These are phyloP conservation scores for Phyllosticta capitalensis DNA, from an alignment of 2,329 filamentous ascomycete genomes.

Conservation along the genomic window DNA sequence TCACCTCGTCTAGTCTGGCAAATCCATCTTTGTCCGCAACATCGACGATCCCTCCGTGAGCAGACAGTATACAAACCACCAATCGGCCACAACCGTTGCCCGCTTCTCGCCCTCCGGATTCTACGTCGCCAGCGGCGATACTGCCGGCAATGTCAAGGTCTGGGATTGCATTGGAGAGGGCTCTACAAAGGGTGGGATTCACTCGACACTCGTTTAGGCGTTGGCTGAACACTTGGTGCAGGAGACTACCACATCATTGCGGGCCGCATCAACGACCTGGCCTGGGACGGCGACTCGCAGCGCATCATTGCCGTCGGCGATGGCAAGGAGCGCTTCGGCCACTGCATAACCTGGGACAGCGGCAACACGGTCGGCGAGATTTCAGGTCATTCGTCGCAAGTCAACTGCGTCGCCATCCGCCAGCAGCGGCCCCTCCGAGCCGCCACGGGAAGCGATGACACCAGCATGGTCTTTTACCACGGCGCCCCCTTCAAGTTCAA, in stretches of 20 bases:
- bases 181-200: constrained; percentile 64
- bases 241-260: constrained; percentile 91
- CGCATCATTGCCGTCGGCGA: constrained; percentile 93
- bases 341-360: constrained; percentile 86
- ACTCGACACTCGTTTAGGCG: too few relatives aligned
- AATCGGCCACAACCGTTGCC: constrained; percentile 78
- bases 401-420: constrained; percentile 86
- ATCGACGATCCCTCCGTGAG: constrained; percentile 80
- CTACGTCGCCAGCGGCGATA: constrained; percentile 89
- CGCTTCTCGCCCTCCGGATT: constrained; percentile 91
- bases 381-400: constrained; percentile 76
- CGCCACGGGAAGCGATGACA: constrained; percentile 85
- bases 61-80: constrained; percentile 90
- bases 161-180: constrained; percentile 86
- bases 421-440: constrained; percentile 85
- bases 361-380: constrained; percentile 96
- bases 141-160: constrained; percentile 72
- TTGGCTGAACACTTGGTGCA: constrained; percentile 17
- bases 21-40: constrained; percentile 90
- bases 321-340: constrained; percentile 85
- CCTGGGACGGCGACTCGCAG: constrained; percentile 95
- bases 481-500: constrained; percentile 95
- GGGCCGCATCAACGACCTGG: constrained; percentile 89
- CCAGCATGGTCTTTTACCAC: constrained; percentile 81
- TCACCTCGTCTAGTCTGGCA: constrained; percentile 59